Percentiles rank a stretch among this genome's conserved stretches.
phyloP scores from a whole-genome alignment of 2,329 filamentous ascomycete species.

The Trichoderma harzianum region DNA sequence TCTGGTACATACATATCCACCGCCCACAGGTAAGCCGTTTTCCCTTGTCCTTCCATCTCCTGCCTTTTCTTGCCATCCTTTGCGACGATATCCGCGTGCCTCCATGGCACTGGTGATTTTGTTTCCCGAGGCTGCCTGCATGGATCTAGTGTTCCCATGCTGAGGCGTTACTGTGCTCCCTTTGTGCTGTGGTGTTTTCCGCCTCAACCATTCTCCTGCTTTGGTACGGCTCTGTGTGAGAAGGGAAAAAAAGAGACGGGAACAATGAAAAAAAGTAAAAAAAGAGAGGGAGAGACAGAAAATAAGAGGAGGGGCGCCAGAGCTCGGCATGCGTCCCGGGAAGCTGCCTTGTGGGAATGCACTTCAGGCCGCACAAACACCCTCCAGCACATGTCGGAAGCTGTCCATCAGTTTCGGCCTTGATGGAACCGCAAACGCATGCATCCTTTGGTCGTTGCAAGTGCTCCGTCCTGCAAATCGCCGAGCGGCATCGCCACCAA shows the following conservation, averaged over 20 bases:
- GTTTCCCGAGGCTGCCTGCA: conserved; percentile 31
- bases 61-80: conserved; percentile 24
- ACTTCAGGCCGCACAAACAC: background rate
- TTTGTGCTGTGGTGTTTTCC: background rate
- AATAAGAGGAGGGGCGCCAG: background rate
- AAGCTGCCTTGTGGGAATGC: background rate
- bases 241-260: background rate
- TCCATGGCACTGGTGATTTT: conserved; percentile 27
- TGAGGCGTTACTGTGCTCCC: conserved; percentile 16
- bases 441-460: conserved; percentile 10
- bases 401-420: background rate
- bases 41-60: conserved; percentile 21
- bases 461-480: conserved; percentile 26
- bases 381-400: background rate
- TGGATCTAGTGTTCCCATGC: conserved; percentile 30
- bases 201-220: background rate
- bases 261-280: background rate
- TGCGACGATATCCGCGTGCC: conserved; percentile 20
- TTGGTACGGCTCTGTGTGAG: background rate
- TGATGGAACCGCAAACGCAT: conserved; percentile 8
- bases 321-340: background rate
- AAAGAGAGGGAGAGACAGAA: background rate
- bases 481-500: conserved; percentile 29
- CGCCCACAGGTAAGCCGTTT: conserved; percentile 24
- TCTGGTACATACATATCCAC: background rate